Conservation (phyloP, 495 filamentous ascomycete species). For the Penicillium parvum region DNA sequence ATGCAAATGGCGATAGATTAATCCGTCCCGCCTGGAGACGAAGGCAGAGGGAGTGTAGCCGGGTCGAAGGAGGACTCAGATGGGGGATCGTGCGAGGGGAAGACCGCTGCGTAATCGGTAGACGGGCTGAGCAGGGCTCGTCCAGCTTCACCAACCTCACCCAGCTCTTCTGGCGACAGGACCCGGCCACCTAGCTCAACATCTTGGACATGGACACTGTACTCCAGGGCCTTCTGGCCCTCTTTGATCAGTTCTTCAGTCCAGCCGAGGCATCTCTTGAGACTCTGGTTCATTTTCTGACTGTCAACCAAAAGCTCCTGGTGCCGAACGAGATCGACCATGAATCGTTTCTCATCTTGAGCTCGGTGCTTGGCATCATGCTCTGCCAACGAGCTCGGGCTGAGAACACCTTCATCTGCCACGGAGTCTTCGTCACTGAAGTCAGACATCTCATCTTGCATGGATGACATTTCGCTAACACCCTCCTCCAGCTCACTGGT, state of each 20-base stretch:
- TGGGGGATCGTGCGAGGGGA: slow-evolving; percentile 4
- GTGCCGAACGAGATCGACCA: slow-evolving; percentile 82
- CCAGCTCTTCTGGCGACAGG: slow-evolving; percentile 60
- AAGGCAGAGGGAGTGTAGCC: slow-evolving; percentile 15
- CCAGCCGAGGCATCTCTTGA: slow-evolving; percentile 80
- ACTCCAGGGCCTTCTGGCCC: slow-evolving; percentile 79
- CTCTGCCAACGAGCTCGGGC: slow-evolving; percentile 34
- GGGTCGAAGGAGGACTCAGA: slow-evolving; percentile 10
- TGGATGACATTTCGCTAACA: slow-evolving; percentile 31
- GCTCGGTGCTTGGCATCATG: slow-evolving; percentile 40
- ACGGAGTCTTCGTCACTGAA: slow-evolving; percentile 47
- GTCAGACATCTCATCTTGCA: slow-evolving; percentile 37
- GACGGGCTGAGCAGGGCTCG: slow-evolving; percentile 35
- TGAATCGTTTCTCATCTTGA: slow-evolving; percentile 70
- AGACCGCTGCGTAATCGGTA: slow-evolving; percentile 10
- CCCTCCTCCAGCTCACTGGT: slow-evolving; percentile 37
- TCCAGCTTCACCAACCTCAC: slow-evolving; percentile 45
- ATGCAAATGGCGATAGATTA: slow-evolving; percentile 11
- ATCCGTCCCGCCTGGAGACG: slow-evolving; percentile 25
- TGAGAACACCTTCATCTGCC: slow-evolving; percentile 29
- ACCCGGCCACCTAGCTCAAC: slow-evolving; percentile 80
- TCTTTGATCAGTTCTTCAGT: slow-evolving; percentile 88
- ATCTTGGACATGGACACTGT: slow-evolving; percentile 69
- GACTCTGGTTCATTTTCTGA: slow-evolving; percentile 88
- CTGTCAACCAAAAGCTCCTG: slow-evolving; percentile 81